These are phyloP conservation scores for Macrophomina pseudophaseolina DNA, from an alignment of 2,329 filamentous ascomycete genomes.

Conservation along the genomic window DNA sequence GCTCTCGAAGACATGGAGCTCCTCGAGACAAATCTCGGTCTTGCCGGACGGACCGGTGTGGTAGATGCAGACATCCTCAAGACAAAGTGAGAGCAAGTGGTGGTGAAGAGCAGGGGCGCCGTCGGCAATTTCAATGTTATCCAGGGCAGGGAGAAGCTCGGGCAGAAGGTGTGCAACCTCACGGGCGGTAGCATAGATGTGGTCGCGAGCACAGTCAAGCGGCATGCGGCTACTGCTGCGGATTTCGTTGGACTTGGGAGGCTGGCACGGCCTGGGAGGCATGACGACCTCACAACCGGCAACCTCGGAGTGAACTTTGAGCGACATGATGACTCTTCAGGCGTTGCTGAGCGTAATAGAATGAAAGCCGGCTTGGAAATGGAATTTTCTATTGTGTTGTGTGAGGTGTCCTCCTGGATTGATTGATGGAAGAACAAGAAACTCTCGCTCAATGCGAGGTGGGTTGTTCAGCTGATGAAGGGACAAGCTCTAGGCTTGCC, in stretches of 20 bases:
- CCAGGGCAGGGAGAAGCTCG: background rate
- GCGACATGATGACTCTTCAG: background rate
- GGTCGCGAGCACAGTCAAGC: conserved; percentile 13
- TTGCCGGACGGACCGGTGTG: background rate
- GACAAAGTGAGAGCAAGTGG: background rate
- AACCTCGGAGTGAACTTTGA: background rate
- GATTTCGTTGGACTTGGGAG: background rate
- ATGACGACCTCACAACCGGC: background rate
- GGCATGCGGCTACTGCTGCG: conserved; percentile 9
- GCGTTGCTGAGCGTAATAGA: too few relatives aligned
- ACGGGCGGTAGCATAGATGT: conserved; percentile 3
- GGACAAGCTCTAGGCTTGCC: background rate
- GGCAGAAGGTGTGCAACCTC: background rate
- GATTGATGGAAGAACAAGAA: too few relatives aligned
- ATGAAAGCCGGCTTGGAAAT: too few relatives aligned
- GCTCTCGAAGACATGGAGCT: conserved; percentile 15
- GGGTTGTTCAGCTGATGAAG: background rate
- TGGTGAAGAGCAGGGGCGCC: background rate
- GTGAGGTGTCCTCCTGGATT: background rate
- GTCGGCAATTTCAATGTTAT: background rate
- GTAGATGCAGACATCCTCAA: background rate
- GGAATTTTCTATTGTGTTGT: background rate
- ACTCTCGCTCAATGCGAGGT: too few relatives aligned
- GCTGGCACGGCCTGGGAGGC: background rate
- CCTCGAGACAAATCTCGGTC: background rate